Evolutionary conservation across 140 eudicot genomes (phyloP).

Genomic region (Senecio squalidus): DNA sequence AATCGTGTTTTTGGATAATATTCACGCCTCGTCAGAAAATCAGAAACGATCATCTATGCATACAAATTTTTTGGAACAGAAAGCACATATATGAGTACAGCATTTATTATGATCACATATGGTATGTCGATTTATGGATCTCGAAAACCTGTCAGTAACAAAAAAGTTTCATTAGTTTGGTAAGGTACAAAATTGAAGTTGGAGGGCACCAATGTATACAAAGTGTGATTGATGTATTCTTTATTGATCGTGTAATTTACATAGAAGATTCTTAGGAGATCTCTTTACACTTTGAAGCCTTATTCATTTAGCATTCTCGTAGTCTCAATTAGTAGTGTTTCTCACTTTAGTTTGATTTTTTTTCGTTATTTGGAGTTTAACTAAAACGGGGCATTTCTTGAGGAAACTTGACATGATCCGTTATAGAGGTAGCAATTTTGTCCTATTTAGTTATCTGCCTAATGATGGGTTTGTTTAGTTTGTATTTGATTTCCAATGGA

Average conservation of each 20-base stretch:
- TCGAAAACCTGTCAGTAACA: not conserved
- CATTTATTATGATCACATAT: conserved; percentile 8
- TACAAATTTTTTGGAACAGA: conserved; percentile 17
- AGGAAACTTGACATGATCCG: no score
- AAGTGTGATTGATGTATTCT: conserved; percentile 20
- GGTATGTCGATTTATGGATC: not conserved
- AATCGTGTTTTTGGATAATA: conserved; percentile 49
- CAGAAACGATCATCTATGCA: not conserved
- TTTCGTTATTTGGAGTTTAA: no score
- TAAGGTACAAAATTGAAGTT: not conserved
- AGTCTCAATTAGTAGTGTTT: no score
- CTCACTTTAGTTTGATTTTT: no score
- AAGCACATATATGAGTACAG: conserved; percentile 1
- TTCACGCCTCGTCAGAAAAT: not conserved
- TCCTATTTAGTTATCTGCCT: no score
- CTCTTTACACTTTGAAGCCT: not conserved
- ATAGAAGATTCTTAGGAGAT: conserved; percentile 7
- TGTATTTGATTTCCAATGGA: no score
- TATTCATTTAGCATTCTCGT: no score
- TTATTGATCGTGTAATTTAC: conserved; percentile 25
- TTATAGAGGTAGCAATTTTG: no score
- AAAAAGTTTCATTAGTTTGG: conserved; percentile 1
- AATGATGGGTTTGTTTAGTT: no score
- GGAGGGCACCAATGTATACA: conserved; percentile 5
- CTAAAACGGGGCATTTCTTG: no score